These are phyloP conservation scores for Stephania japonica DNA, from an alignment of 164 flowering plant species.

Conservation along the genomic window DNA sequence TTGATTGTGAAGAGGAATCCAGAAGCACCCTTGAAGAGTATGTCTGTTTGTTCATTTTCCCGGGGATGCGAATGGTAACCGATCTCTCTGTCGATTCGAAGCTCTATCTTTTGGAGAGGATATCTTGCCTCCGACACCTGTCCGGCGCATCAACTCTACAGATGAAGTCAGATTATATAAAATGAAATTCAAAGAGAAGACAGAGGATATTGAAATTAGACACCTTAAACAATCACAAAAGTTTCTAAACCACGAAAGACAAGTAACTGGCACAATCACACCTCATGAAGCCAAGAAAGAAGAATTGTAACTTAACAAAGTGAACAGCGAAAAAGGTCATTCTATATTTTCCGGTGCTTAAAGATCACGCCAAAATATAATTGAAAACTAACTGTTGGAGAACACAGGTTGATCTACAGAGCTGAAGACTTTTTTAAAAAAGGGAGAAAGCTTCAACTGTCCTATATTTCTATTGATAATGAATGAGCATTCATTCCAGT, in stretches of 20 bases:
- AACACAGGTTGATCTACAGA: background rate
- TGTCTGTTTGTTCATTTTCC: slow-evolving; percentile 31
- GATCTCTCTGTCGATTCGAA: slow-evolving; percentile 33
- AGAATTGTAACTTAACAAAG: too few species aligned
- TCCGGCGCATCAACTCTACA: slow-evolving; percentile 51
- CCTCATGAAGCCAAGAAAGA: too few species aligned
- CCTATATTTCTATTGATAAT: background rate
- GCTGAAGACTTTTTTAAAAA: background rate
- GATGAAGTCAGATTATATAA: background rate
- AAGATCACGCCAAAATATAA: background rate
- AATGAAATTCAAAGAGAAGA: background rate
- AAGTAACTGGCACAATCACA: too few species aligned
- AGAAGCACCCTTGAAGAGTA: slow-evolving; percentile 10
- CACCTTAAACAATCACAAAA: background rate
- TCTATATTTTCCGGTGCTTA: background rate
- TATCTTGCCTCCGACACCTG: slow-evolving; percentile 40
- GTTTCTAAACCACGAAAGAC: too few species aligned
- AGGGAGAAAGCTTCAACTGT: too few species aligned
- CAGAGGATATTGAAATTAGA: background rate
- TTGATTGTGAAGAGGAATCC: slow-evolving; percentile 10
- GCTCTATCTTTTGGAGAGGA: slow-evolving; percentile 46
- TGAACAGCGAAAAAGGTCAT: background rate
- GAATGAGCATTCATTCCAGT: background rate
- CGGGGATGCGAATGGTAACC: slow-evolving; percentile 38
- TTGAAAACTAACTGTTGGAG: background rate